These are phyloP conservation scores for Crotalaria pallida DNA, from an alignment of 306 rosid genomes.

Conservation along the genomic window DNA sequence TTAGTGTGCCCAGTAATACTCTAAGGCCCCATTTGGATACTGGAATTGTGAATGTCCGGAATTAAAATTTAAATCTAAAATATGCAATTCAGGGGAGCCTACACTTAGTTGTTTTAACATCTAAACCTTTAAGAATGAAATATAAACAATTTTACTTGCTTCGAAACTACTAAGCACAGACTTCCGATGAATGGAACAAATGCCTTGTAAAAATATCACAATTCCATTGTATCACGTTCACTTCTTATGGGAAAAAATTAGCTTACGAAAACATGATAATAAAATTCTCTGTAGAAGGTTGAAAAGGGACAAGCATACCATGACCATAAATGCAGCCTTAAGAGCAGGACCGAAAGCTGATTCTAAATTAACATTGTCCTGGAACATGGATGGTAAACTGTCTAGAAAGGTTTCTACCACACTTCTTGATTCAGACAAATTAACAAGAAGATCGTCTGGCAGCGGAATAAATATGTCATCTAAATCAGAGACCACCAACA, in stretches of 20 bases:
- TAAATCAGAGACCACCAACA: slow-evolving; percentile 98
- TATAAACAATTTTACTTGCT: background rate
- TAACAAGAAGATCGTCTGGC: slow-evolving; percentile 98
- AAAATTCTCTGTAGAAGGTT: slow-evolving; percentile 5
- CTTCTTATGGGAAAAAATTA: background rate
- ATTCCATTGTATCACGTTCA: background rate
- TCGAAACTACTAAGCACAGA: background rate
- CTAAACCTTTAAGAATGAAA: background rate
- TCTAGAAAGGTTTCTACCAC: slow-evolving; percentile 93
- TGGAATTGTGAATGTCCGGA: background rate
- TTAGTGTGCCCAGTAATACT: slow-evolving; percentile 6
- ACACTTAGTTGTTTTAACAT: background rate
- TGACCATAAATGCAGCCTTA: slow-evolving; percentile 86
- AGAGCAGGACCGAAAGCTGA: slow-evolving; percentile 99
- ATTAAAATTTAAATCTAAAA: slow-evolving; percentile 14
- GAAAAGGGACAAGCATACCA: slow-evolving; percentile 48
- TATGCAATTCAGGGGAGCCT: background rate
- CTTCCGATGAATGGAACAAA: background rate
- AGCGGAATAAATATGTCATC: slow-evolving; percentile 96
- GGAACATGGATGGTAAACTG: slow-evolving; percentile 94
- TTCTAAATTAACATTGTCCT: slow-evolving; percentile 82
- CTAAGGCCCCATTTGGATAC: background rate
- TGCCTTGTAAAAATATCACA: background rate
- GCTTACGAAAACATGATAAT: background rate
- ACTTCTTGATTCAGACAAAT: slow-evolving; percentile 91